phyloP scores from a whole-genome alignment of 495 filamentous ascomycete species.

The Aspergillus diversus region DNA sequence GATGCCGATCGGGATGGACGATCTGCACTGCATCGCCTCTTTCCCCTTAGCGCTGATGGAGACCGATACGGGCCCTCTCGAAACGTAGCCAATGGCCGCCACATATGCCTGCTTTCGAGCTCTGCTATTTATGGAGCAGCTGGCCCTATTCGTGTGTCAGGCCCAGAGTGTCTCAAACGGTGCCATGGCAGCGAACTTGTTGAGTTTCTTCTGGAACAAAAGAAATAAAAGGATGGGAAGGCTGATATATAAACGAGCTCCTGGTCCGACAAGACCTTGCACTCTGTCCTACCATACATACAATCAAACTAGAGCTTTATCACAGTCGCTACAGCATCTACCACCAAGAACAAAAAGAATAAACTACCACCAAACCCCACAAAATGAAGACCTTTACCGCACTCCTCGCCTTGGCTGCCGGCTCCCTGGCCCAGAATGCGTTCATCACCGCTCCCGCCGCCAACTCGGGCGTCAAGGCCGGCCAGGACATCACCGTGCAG shows the following conservation, averaged over 20 bases:
- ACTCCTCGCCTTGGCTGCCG: slow-evolving; percentile 28
- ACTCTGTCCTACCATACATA: not conserved
- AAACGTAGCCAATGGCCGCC: not conserved
- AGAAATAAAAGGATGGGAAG: too few relatives aligned
- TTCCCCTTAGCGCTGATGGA: not conserved
- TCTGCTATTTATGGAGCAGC: slow-evolving; percentile 2
- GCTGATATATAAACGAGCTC: not conserved
- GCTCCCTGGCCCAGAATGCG: slow-evolving; percentile 67
- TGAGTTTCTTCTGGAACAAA: too few relatives aligned
- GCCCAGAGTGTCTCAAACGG: not conserved
- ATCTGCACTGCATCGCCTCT: not conserved
- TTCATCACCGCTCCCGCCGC: slow-evolving; percentile 64
- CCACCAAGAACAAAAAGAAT: not conserved
- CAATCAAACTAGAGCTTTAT: not conserved
- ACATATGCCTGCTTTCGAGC: not conserved
- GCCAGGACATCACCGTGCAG: slow-evolving; percentile 31
- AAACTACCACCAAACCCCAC: not conserved
- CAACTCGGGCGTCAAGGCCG: slow-evolving; percentile 24
- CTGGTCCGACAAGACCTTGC: not conserved
- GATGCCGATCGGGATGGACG: not conserved
- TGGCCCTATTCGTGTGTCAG: not conserved
- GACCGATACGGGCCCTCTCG: not conserved
- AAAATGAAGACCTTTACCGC: slow-evolving; percentile 35
- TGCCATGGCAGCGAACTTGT: not conserved
- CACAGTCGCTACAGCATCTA: not conserved